phyloP scores from a whole-genome alignment of 2,329 filamentous ascomycete genomes.

The Claviceps spartinae region DNA sequence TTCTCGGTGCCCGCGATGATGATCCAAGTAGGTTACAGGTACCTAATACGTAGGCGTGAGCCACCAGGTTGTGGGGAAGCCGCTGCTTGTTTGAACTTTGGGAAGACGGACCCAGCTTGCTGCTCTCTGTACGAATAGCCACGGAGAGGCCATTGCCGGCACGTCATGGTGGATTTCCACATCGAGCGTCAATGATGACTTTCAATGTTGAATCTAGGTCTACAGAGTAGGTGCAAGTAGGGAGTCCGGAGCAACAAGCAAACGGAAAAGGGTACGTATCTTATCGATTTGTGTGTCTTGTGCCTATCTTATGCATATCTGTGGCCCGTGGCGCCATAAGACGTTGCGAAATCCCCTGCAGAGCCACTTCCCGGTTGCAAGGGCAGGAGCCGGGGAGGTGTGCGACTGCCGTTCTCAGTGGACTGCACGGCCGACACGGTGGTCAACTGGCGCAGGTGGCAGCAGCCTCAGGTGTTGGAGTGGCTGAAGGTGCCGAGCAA shows the following conservation, averaged over 20 bases:
- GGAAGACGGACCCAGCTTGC: background rate
- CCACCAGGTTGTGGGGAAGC: too few species aligned
- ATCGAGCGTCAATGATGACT: too few species aligned
- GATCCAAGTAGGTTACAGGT: too few species aligned
- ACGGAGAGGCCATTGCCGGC: background rate
- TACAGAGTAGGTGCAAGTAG: background rate
- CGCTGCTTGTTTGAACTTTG: background rate
- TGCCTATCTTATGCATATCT: background rate
- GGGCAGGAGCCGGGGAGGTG: constrained; percentile 4
- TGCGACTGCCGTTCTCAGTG: background rate
- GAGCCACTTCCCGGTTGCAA: constrained; percentile 3
- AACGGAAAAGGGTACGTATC: background rate
- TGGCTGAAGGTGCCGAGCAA: constrained; percentile 4
- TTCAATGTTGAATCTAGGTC: background rate
- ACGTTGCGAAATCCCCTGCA: constrained; percentile 3
- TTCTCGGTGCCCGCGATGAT: too few species aligned
- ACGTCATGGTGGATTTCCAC: background rate
- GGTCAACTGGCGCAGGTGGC: background rate
- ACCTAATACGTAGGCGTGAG: too few species aligned
- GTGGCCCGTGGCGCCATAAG: background rate
- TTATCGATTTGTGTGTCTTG: background rate
- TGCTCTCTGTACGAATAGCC: background rate
- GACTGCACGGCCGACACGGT: too few species aligned
- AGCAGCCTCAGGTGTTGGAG: background rate
- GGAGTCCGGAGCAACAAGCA: background rate